Evolutionary conservation across 768 basidiomycete genomes (phyloP), one percentile per base, ranked within the genome.

Genomic region (Tricholomella constricta): DNA sequence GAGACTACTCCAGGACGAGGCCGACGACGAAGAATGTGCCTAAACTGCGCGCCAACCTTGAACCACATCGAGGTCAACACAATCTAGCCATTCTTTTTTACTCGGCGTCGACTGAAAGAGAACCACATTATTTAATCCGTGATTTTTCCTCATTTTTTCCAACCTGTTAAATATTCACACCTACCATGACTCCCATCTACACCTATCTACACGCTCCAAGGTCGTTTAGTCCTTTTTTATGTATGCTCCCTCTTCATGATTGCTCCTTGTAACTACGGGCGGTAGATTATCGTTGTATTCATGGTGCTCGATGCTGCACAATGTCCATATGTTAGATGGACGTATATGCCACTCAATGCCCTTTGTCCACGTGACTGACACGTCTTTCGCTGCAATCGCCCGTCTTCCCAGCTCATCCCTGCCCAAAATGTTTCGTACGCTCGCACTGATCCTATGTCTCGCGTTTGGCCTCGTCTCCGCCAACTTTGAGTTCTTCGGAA

Each of bases 401-500:
- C 17, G n/a, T 34, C 47, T 20, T 37, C 34, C 37, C 7, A 37
- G 32, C 38, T 17, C 34, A 4, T 11, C 10, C 41, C 31, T 15
- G 17, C 15, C 40, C 38, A 41, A 29, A 43, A 64, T 64, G 63
- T 41, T 54, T 15, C 62, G 56, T 20, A 34, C 47, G 43, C 23
- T 62, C 17, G 32, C 58, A 10, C 25, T 68, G 22, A 38, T 72
- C 14, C 56, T 80, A 19, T 62, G 76, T 12, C 51, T 75, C 5
- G 68, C 74, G 48, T 59, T 73, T 37, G 67, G 69, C 14, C 48
- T 77, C 38, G 79, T 67, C 27, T 70, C 72, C 14, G 86, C 83
- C n/a, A 88, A 91, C 61, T 91, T 91, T 67, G 77, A 82, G 41
- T 88, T 90, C 69, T 92, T 92, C 62, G 83, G 87, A 55, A 82